phyloP scores from a whole-genome alignment of 164 flowering plant species.

The Berberis thunbergii region DNA sequence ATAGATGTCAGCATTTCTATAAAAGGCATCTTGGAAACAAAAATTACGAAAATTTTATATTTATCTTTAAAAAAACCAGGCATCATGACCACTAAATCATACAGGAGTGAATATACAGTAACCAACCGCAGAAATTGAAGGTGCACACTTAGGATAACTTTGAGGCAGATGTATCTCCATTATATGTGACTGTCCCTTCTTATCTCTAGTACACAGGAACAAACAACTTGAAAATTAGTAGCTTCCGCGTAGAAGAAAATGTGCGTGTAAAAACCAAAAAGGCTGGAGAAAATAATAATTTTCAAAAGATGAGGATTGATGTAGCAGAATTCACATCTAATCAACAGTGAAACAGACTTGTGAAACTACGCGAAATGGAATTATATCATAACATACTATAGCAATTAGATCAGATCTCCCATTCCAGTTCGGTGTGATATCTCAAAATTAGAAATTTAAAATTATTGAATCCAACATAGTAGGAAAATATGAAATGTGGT shows the following conservation, averaged over 20 bases:
- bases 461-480: background rate
- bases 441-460: background rate
- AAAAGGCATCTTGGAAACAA: no score
- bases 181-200: constrained; percentile 39
- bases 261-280: no score
- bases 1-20: background rate
- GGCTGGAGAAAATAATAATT: no score
- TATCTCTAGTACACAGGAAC: constrained; percentile 36
- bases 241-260: no score
- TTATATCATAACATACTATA: no score
- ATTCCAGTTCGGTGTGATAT: no score
- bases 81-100: background rate
- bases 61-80: background rate
- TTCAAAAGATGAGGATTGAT: no score
- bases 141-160: constrained; percentile 52
- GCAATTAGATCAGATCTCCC: no score
- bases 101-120: background rate
- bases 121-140: constrained; percentile 59
- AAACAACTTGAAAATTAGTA: constrained; percentile 1
- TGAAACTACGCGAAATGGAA: no score
- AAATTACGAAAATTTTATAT: no score
- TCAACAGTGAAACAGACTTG: no score
- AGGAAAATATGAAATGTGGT: background rate
- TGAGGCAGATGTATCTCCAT: constrained; percentile 45
- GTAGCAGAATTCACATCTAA: no score